Evolutionary conservation across 257 asterid genomes (phyloP).

Genomic region (Solanum ossicruentum): DNA sequence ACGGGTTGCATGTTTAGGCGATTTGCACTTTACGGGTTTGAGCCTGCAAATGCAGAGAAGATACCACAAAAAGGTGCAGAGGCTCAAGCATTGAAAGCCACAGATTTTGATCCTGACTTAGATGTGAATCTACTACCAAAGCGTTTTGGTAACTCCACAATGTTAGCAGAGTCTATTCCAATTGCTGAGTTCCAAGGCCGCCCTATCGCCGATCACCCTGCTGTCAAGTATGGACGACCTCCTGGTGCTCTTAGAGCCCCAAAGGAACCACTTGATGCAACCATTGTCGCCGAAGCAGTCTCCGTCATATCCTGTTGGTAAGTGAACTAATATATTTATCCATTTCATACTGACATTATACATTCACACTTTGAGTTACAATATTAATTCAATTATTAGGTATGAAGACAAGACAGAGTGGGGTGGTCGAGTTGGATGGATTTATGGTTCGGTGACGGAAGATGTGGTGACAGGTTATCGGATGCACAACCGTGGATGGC

Average conservation of each 20-base stretch:
- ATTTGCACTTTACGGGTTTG: conserved; percentile 31
- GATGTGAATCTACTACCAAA: conserved; percentile 25
- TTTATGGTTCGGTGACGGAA: conserved; percentile 35
- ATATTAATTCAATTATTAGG: neutral
- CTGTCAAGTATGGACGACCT: conserved; percentile 36
- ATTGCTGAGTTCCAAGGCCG: conserved; percentile 35
- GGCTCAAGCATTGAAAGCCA: conserved; percentile 8
- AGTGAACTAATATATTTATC: neutral
- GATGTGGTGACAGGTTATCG: conserved; percentile 41
- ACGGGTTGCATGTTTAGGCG: conserved; percentile 29
- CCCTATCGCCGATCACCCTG: conserved; percentile 39
- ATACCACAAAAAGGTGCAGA: conserved; percentile 7
- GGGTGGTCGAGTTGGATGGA: conserved; percentile 42
- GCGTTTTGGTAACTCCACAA: conserved; percentile 29
- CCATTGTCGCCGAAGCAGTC: conserved; percentile 34
- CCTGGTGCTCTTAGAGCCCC: conserved; percentile 25
- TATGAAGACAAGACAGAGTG: conserved; percentile 39
- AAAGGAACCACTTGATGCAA: conserved; percentile 25
- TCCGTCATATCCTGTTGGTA: conserved; percentile 36
- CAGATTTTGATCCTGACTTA: conserved; percentile 22
- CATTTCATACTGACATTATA: neutral
- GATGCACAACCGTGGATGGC: conserved; percentile 41
- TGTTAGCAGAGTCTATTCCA: conserved; percentile 29
- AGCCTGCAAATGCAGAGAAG: conserved; percentile 9
- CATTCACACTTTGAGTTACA: neutral